A percentile compares a stretch with the other conserved stretches of the same genome.
phyloP scores from a whole-genome alignment of 768 basidiomycete species.

The Rhodotorula diobovata region DNA sequence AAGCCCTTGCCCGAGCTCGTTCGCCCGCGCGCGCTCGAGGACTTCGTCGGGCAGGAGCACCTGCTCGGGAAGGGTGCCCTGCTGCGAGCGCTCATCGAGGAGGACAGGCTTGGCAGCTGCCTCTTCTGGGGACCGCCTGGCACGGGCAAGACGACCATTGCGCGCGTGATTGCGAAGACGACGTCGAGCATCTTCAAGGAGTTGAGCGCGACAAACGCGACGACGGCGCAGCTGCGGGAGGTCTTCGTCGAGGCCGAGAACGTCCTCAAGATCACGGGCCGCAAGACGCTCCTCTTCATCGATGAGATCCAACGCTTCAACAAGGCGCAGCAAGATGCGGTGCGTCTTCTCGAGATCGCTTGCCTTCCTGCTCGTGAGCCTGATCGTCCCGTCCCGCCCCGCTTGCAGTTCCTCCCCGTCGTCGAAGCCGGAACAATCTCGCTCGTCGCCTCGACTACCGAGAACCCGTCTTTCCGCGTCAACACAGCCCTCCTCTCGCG shows the following conservation, averaged over 20 bases:
- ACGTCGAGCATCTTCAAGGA: constrained; percentile 66
- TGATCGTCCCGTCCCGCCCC: no score
- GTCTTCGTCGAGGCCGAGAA: constrained; percentile 72
- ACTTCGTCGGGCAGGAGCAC: constrained; percentile 69
- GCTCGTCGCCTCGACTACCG: constrained; percentile 66
- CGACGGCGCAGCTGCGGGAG: constrained; percentile 64
- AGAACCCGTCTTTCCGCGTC: constrained; percentile 71
- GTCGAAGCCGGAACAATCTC: constrained; percentile 73
- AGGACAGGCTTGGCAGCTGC: constrained; percentile 54
- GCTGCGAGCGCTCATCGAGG: constrained; percentile 56
- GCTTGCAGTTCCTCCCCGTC: constrained; percentile 68
- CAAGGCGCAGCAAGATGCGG: constrained; percentile 57
- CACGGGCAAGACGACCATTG: constrained; percentile 50
- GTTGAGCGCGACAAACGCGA: constrained; percentile 41
- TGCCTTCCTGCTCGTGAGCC: no score
- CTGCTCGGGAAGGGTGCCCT: constrained; percentile 59
- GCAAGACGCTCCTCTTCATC: constrained; percentile 66
- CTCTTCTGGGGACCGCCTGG: constrained; percentile 48
- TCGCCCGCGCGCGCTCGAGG: constrained; percentile 60
- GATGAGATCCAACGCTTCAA: constrained; percentile 75
- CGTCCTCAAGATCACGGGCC: constrained; percentile 61
- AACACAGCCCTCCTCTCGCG: constrained; percentile 40
- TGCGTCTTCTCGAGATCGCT: not conserved
- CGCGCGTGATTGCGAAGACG: constrained; percentile 62
- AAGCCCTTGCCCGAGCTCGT: constrained; percentile 68